These are phyloP conservation scores for Vitis hybrid DNA, from an alignment of 177 flowering plant genomes.

Conservation along the genomic window DNA sequence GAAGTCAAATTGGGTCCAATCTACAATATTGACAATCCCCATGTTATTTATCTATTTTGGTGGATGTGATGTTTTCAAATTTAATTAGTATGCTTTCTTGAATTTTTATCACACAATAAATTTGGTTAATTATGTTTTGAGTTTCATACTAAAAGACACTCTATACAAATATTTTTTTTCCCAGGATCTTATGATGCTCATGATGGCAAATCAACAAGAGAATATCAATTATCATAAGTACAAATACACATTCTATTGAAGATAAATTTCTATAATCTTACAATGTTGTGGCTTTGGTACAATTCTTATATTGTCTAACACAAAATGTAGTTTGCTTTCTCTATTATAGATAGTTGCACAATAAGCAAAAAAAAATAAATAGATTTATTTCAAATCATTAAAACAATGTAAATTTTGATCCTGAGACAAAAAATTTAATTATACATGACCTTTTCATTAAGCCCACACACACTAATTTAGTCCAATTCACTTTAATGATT, in stretches of 20 bases:
- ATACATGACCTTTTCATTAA: neutral
- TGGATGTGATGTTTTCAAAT: too few relatives aligned
- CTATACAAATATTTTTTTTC: too few relatives aligned
- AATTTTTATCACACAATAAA: too few relatives aligned
- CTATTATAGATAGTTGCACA: conserved; percentile 85
- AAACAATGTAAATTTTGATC: neutral
- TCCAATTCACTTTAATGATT: too few relatives aligned
- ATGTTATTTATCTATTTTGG: too few relatives aligned
- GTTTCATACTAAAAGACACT: too few relatives aligned
- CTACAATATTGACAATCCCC: too few relatives aligned
- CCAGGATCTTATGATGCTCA: too few relatives aligned
- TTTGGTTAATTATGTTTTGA: too few relatives aligned
- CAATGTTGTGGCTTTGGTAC: conserved; percentile 74
- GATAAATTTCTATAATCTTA: conserved; percentile 36
- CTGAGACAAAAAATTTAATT: neutral
- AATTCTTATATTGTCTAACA: conserved; percentile 70
- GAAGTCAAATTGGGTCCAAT: too few relatives aligned
- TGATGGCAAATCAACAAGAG: conserved; percentile 23
- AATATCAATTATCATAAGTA: conserved; percentile 4
- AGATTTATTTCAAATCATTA: neutral
- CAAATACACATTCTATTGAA: conserved; percentile 2
- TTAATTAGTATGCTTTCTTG: too few relatives aligned
- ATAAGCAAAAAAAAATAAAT: neutral
- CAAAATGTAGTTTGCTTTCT: conserved; percentile 62
- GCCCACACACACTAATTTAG: too few relatives aligned